phyloP scores from a whole-genome alignment of 1,284 basidiomycete species.

The Ganoderma leucocontextum region DNA sequence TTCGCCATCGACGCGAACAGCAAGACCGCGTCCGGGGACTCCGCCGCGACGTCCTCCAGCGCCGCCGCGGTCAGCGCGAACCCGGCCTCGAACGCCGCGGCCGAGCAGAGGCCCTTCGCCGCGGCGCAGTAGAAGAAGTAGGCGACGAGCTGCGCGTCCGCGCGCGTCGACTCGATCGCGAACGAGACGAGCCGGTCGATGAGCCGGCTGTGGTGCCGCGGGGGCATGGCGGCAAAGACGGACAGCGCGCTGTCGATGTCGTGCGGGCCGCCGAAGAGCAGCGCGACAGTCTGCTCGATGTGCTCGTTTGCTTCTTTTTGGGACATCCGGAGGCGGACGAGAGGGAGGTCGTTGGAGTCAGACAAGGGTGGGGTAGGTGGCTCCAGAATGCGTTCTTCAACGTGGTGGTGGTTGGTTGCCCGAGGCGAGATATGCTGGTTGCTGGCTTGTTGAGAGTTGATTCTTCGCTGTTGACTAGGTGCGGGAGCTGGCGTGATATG shows the following conservation, averaged over 20 bases:
- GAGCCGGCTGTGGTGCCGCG: conserved; percentile 66
- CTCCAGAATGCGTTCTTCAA: background rate
- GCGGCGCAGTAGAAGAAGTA: conserved; percentile 66
- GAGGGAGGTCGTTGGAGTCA: background rate
- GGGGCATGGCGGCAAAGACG: conserved; percentile 70
- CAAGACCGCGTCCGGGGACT: conserved; percentile 85
- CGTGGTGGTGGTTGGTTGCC: too few relatives aligned
- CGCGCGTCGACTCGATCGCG: conserved; percentile 80
- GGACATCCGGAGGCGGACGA: background rate
- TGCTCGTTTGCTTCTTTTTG: background rate
- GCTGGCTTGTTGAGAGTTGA: background rate
- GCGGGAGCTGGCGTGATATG: background rate
- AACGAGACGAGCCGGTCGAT: conserved; percentile 74
- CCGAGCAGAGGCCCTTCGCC: conserved; percentile 59
- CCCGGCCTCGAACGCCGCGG: conserved; percentile 68
- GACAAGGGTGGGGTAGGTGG: background rate
- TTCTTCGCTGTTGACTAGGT: background rate
- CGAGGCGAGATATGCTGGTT: background rate
- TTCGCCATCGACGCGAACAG: conserved; percentile 61
- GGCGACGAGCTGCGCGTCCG: conserved; percentile 79
- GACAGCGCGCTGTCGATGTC: conserved; percentile 7
- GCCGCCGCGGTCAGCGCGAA: conserved; percentile 73
- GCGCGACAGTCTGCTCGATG: conserved; percentile 1
- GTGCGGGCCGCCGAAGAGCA: conserved; percentile 7
- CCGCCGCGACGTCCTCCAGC: conserved; percentile 88